Base-by-base conservation (phyloP, 2,329 filamentous ascomycete species). In the Mycosphaerelloides madeirae region DNA sequence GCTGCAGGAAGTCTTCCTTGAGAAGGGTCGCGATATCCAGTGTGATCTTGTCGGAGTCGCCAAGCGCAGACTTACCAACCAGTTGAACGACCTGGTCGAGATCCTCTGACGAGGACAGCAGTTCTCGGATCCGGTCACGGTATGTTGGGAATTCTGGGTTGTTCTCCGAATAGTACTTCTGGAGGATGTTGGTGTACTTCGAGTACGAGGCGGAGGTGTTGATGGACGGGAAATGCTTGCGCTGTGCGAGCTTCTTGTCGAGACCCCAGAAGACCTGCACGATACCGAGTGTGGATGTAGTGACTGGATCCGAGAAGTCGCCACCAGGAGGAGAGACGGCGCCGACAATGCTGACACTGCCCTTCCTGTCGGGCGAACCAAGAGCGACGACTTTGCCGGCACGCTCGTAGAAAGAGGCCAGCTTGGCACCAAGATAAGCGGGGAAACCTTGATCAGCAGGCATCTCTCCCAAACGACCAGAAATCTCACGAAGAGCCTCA, bases 191-290 rank as follows among this genome's bases (percentile, higher is more conserved):
- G 35, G 84, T 94, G 75, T 98, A 98, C 76, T 98, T 98, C 78
- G 84, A 91, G 81, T 98, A 98, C 55, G 88, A 95, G 56, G 87
- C 75, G 15, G 82, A 81, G 7, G 93, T 97, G 77, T 98, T 98
- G 76, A 98, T 90, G 25, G 90, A 96, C 5, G 93, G 93, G 78
- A 98, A 98, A 72, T 98, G 93, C 75, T 98, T 98, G 62, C 93
- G 84, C 74, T 97, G 93, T 16, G 93, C 93, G 49, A 98, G 84
- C 77, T 97, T 97, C 84, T 98, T 97, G 78, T 98, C 93, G 39
- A 97, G 80, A 78, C 93, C 93, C 93, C 93, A 98, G 76, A 98
- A 98, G 58, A 98, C 93, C 69, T 98, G 93, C 62, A 98, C 93
- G 64, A 98, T 98, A 80, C 86, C 81, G 37, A 98, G 83, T 15